Evolutionary conservation across 371 early-diverging fungal genomes (phyloP).

Genomic region (Sporodiniella umbellata): DNA sequence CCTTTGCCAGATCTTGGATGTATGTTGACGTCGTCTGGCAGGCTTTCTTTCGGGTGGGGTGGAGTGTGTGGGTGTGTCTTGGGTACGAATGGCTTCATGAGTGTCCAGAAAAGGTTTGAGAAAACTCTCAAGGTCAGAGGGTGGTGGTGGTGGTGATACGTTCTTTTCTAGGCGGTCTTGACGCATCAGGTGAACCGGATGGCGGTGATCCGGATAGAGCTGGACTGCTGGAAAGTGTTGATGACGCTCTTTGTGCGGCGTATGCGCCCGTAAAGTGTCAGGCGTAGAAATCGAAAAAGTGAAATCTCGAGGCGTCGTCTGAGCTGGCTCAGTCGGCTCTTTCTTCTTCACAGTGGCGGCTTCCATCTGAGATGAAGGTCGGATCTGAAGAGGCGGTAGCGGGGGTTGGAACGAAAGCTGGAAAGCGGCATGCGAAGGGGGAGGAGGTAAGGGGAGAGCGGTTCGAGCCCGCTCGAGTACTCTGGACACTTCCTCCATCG

Average conservation of each 20-base stretch:
- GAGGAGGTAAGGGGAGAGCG: background rate
- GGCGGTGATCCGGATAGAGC: slow-evolving; percentile 17
- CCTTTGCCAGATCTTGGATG: slow-evolving; percentile 2
- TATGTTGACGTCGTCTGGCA: background rate
- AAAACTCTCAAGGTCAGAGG: background rate
- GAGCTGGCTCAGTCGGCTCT: background rate
- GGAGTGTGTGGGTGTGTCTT: background rate
- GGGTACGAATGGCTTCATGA: background rate
- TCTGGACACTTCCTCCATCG: background rate
- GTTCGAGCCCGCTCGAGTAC: background rate
- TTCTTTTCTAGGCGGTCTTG: background rate
- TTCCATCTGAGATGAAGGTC: slow-evolving; percentile 4
- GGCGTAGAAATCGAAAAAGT: slow-evolving; percentile 22
- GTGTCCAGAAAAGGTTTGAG: background rate
- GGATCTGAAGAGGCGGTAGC: slow-evolving; percentile 7
- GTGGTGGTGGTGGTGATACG: no score
- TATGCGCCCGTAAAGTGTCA: slow-evolving; percentile 8
- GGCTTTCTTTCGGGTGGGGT: background rate
- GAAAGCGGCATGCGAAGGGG: background rate
- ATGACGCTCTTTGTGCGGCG: background rate
- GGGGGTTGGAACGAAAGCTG: background rate
- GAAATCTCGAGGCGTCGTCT: slow-evolving; percentile 5
- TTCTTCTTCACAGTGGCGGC: background rate
- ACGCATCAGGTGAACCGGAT: slow-evolving; percentile 13
- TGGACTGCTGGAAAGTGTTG: slow-evolving; percentile 9